Evolutionary conservation across 2,329 filamentous ascomycete species (phyloP).

Genomic region (Fusarium acutatum): DNA sequence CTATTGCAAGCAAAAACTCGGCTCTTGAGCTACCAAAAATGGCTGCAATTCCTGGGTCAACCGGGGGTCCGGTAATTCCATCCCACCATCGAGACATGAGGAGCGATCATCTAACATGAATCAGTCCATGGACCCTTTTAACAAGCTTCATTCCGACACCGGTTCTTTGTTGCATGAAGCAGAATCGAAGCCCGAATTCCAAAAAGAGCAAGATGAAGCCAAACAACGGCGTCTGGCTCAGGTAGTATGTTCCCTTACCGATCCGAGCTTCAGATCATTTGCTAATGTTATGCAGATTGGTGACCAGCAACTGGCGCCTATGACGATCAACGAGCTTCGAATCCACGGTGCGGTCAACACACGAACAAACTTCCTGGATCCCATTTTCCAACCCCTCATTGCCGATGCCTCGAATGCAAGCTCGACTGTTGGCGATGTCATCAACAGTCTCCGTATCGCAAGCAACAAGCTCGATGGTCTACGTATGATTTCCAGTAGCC

Average conservation of each 20-base stretch:
- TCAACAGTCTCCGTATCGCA: slow-evolving; percentile 74
- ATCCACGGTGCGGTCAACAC: slow-evolving; percentile 86
- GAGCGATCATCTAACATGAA: slow-evolving; percentile 33
- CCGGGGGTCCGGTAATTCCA: slow-evolving; percentile 43
- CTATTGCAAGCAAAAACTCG: slow-evolving; percentile 27
- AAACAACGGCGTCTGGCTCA: slow-evolving; percentile 51
- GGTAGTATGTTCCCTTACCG: slow-evolving; percentile 41
- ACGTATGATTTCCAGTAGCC: slow-evolving; percentile 60
- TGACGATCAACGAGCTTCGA: slow-evolving; percentile 85
- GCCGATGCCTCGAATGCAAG: slow-evolving; percentile 70
- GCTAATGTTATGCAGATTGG: slow-evolving; percentile 50
- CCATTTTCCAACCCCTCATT: slow-evolving; percentile 80
- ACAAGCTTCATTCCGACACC: slow-evolving; percentile 52
- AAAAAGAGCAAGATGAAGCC: slow-evolving; percentile 50
- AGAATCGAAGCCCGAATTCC: slow-evolving; percentile 48
- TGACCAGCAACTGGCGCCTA: slow-evolving; percentile 85
- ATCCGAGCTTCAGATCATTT: not conserved
- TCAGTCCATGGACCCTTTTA: slow-evolving; percentile 49
- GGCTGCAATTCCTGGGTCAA: slow-evolving; percentile 45
- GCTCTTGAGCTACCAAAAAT: slow-evolving; percentile 41
- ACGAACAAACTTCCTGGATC: slow-evolving; percentile 83
- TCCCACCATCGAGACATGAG: not conserved
- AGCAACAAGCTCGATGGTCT: slow-evolving; percentile 81
- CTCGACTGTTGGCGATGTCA: slow-evolving; percentile 82
- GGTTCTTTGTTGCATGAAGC: slow-evolving; percentile 51